These are phyloP conservation scores for Kockiozyma suomiensis DNA, from an alignment of 805 yeast species.

Conservation along the genomic window DNA sequence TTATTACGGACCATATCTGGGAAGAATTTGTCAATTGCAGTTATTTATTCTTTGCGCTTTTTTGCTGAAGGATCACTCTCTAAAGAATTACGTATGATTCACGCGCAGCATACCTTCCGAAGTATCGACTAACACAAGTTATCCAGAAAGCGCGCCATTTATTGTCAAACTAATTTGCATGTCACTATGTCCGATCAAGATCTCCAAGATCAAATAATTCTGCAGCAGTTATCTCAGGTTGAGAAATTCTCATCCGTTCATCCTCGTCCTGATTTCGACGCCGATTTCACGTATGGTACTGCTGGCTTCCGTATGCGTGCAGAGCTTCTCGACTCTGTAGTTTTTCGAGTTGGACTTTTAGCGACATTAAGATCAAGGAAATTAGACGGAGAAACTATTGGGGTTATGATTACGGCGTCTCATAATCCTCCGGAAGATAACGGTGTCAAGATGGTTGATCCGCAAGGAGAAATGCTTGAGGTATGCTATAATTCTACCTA, in stretches of 20 bases:
- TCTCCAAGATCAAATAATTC: slow-evolving; percentile 13
- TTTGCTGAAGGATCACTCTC: too few relatives aligned
- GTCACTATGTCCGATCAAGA: slow-evolving; percentile 16
- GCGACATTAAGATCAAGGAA: slow-evolving; percentile 82
- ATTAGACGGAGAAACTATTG: slow-evolving; percentile 69
- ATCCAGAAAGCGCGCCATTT: not conserved
- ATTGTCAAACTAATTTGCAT: not conserved
- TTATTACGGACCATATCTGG: too few relatives aligned
- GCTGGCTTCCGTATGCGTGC: slow-evolving; percentile 93
- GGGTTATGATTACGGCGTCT: slow-evolving; percentile 83
- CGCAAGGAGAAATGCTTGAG: slow-evolving; percentile 46
- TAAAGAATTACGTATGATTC: too few relatives aligned
- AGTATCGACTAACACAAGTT: too few relatives aligned
- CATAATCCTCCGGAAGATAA: slow-evolving; percentile 67
- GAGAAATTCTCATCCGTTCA: slow-evolving; percentile 38
- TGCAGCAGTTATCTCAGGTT: slow-evolving; percentile 17
- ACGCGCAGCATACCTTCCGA: too few relatives aligned
- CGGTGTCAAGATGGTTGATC: slow-evolving; percentile 93
- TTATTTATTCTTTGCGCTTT: too few relatives aligned
- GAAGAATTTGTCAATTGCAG: too few relatives aligned
- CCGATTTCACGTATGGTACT: slow-evolving; percentile 76
- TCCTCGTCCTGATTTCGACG: slow-evolving; percentile 49
- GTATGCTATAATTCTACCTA: slow-evolving; percentile 4
- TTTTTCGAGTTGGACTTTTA: slow-evolving; percentile 77
- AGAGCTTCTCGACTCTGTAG: slow-evolving; percentile 69